A percentile compares a stretch with the other conserved stretches of the same genome.
phyloP scores from a whole-genome alignment of 768 basidiomycete species.

The Leccinum uliginosum region DNA sequence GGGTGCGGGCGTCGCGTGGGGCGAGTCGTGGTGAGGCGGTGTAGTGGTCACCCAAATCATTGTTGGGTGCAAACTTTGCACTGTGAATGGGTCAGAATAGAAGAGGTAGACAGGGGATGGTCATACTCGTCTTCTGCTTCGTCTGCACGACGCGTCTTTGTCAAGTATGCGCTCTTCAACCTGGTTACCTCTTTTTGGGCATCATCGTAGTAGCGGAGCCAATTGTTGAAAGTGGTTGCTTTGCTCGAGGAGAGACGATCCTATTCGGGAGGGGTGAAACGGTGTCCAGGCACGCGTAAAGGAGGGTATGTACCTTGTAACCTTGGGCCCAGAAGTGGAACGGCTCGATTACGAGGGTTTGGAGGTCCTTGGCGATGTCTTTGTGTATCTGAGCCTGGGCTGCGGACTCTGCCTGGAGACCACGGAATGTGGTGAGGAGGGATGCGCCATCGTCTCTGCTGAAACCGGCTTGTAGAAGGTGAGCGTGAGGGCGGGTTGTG shows the following conservation, averaged over 20 bases:
- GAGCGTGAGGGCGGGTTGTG: conserved; percentile 3
- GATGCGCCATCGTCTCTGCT: conserved; percentile 82
- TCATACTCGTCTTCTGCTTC: conserved; percentile 93
- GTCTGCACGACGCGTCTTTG: conserved; percentile 79
- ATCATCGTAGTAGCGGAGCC: conserved; percentile 68
- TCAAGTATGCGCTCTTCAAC: conserved; percentile 71
- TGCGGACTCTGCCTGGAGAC: conserved; percentile 68
- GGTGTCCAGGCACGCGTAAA: conserved; percentile 6
- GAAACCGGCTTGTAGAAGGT: conserved; percentile 55
- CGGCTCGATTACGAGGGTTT: conserved; percentile 70
- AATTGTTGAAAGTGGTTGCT: conserved; percentile 56
- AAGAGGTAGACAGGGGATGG: background rate
- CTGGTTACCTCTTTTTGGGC: conserved; percentile 60
- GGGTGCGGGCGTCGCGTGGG: conserved; percentile 52
- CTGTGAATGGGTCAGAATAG: conserved; percentile 37
- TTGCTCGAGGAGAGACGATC: conserved; percentile 59
- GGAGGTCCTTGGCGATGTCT: conserved; percentile 69
- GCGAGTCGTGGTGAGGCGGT: conserved; percentile 72
- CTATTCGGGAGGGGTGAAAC: conserved; percentile 32
- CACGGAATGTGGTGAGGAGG: conserved; percentile 71
- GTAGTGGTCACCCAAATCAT: conserved; percentile 62
- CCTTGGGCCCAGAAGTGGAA: conserved; percentile 75
- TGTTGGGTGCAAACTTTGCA: conserved; percentile 81
- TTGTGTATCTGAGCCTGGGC: conserved; percentile 74
- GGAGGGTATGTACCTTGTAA: conserved; percentile 57